Conservation (phyloP, 1,284 basidiomycete genomes). For the Ceratobasidium sp. region DNA sequence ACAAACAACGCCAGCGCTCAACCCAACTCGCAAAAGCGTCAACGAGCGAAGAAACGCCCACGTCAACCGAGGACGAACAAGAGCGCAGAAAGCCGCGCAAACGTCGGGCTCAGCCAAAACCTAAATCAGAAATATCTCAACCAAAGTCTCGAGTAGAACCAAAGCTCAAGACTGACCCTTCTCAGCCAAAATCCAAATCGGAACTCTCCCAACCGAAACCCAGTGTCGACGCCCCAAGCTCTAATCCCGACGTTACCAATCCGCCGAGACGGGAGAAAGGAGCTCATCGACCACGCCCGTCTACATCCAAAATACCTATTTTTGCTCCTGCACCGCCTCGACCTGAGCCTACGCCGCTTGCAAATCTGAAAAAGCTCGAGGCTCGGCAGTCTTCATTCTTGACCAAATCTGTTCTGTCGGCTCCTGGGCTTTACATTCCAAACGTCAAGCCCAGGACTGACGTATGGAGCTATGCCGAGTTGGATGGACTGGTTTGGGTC, state of each 20-base stretch:
- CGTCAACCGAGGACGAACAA: constrained; percentile 7
- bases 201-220: too few species aligned
- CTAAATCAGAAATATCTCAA: too few species aligned
- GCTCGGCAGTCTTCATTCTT: constrained; percentile 14
- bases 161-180: too few species aligned
- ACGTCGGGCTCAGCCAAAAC: constrained; percentile 9
- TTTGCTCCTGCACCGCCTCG: not conserved
- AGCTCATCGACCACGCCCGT: not conserved
- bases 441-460: not conserved
- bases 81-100: constrained; percentile 2
- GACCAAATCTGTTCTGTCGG: not conserved
- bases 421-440: not conserved
- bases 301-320: not conserved
- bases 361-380: not conserved
- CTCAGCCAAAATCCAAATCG: too few species aligned
- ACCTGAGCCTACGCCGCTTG: not conserved
- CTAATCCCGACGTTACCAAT: not conserved
- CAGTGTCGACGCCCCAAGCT: not conserved
- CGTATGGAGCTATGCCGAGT: constrained; percentile 16
- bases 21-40: not conserved
- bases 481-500: constrained; percentile 17
- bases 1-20: constrained; percentile 8
- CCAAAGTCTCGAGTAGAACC: too few species aligned
- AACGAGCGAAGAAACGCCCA: constrained; percentile 3
- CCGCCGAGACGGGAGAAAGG: not conserved